Conservation (phyloP, 331 rosid species). For the Rhamnella rubrinervis region DNA sequence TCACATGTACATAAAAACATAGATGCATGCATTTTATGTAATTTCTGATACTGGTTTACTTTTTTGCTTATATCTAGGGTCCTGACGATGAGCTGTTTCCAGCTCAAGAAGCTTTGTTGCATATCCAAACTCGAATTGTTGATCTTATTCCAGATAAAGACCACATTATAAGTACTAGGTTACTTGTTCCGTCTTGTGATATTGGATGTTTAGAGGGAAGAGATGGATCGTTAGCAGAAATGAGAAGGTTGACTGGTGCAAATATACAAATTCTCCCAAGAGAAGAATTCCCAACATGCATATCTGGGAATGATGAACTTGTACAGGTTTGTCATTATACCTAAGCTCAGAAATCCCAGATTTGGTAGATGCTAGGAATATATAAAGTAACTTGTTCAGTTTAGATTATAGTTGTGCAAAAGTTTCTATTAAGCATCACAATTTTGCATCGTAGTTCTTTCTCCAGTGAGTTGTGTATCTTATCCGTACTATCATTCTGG, state of each 20-base stretch:
- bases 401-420: background rate
- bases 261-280: conserved; percentile 73
- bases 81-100: conserved; percentile 97
- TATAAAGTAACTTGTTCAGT: conserved; percentile 16
- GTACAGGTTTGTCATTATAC: conserved; percentile 70
- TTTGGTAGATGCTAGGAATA: conserved; percentile 16
- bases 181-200: conserved; percentile 68
- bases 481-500: background rate
- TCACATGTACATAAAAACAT: background rate
- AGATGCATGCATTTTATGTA: background rate
- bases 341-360: conserved; percentile 15
- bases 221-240: conserved; percentile 72
- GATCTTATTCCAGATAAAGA: conserved; percentile 83
- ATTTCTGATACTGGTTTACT: background rate
- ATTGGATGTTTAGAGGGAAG: conserved; percentile 92
- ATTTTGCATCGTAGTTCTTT: conserved; percentile 6
- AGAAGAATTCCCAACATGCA: conserved; percentile 72
- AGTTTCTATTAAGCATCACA: conserved; percentile 21
- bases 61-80: conserved; percentile 46
- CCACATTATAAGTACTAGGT: conserved; percentile 78
- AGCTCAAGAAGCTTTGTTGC: conserved; percentile 98
- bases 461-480: conserved; percentile 2
- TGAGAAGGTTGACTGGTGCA: conserved; percentile 79
- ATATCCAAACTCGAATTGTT: conserved; percentile 81
- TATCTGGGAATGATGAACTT: conserved; percentile 70